Evolutionary conservation across 768 basidiomycete genomes (phyloP).

Genomic region (Suillus tomentosus): DNA sequence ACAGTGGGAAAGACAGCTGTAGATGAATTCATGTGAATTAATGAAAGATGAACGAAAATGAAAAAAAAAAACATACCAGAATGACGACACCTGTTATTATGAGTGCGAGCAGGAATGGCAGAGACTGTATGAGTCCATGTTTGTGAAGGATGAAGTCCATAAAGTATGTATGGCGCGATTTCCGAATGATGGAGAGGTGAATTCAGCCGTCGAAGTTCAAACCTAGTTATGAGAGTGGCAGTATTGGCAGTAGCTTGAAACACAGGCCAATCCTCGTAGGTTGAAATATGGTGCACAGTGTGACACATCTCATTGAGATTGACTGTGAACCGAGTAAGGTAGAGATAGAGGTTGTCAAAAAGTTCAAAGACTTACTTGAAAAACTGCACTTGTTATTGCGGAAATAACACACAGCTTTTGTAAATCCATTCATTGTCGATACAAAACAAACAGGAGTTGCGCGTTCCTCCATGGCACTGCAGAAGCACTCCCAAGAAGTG

Average conservation of each 20-base stretch:
- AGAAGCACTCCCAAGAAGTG: constrained; percentile 1
- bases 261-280: background rate
- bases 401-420: background rate
- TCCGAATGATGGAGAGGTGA: background rate
- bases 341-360: background rate
- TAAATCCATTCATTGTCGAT: background rate
- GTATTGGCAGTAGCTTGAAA: background rate
- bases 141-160: background rate
- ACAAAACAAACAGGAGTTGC: background rate
- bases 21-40: background rate
- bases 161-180: background rate
- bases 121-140: background rate
- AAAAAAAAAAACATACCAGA: background rate
- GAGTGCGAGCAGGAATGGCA: background rate
- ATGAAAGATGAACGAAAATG: background rate
- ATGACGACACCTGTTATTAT: background rate
- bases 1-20: background rate
- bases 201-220: background rate
- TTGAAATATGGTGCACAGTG: background rate
- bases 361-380: background rate
- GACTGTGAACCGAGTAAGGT: background rate
- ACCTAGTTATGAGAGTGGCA: background rate
- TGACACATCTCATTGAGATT: background rate
- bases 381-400: background rate
- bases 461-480: background rate